These are phyloP conservation scores for Penicillium janthinellum DNA, from an alignment of 2,329 filamentous ascomycete species.

Conservation along the genomic window DNA sequence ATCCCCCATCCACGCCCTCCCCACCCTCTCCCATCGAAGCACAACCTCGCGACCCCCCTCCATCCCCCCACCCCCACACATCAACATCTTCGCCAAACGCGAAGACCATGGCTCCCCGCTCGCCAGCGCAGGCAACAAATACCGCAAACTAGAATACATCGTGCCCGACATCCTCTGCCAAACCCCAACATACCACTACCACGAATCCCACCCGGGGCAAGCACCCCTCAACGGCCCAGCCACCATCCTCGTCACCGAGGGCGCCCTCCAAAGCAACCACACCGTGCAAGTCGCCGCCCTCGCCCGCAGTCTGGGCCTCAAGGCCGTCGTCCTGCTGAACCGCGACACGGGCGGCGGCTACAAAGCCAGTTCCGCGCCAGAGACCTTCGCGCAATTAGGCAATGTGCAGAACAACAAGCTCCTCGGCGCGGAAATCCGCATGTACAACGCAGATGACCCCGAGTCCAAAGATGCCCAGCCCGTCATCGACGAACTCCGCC, in stretches of 20 bases:
- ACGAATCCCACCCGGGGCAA: conserved; percentile 19
- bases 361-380: conserved; percentile 17
- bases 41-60: conserved; percentile 10
- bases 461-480: conserved; percentile 21
- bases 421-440: conserved; percentile 48
- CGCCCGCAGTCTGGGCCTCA: conserved; percentile 31
- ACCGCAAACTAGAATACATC: conserved; percentile 43
- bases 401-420: conserved; percentile 35
- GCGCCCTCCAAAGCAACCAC: conserved; percentile 42
- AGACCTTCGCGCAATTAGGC: conserved; percentile 25
- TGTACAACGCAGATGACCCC: conserved; percentile 59
- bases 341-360: conserved; percentile 33
- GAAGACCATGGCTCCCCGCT: conserved; percentile 41
- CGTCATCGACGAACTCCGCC: conserved; percentile 28
- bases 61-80: conserved; percentile 10
- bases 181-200: conserved; percentile 16
- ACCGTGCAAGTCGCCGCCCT: conserved; percentile 39
- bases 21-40: conserved; percentile 13
- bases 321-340: conserved; percentile 31
- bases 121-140: conserved; percentile 41
- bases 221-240: conserved; percentile 13
- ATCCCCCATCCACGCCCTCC: conserved; percentile 38
- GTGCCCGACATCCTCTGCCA: conserved; percentile 36
- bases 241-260: conserved; percentile 40
- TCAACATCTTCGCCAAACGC: conserved; percentile 36